Evolutionary conservation across 768 basidiomycete species (phyloP).

Genomic region (Tylopilus sp.): DNA sequence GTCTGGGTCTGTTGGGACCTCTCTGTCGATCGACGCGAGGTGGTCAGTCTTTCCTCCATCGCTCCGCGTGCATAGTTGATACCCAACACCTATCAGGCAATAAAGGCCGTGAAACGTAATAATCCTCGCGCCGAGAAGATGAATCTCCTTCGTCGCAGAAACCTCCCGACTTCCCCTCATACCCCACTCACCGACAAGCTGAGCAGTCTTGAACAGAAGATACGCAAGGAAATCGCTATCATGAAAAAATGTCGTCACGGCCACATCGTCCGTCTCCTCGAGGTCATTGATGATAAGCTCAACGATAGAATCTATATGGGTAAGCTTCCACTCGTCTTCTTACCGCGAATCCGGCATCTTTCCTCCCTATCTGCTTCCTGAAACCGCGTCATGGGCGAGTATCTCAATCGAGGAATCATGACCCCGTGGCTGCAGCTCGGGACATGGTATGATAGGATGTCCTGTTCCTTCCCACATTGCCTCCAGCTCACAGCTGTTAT

Average conservation of each 20-base stretch:
- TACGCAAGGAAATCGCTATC: constrained; percentile 92
- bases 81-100: constrained; percentile 49
- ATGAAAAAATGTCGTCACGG: constrained; percentile 96
- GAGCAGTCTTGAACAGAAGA: constrained; percentile 75
- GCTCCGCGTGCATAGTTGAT: constrained; percentile 2
- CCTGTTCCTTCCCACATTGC: constrained; percentile 5
- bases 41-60: constrained; percentile 33
- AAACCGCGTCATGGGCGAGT: constrained; percentile 26
- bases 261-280: constrained; percentile 83
- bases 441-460: constrained; percentile 30
- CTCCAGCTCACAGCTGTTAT: constrained; percentile 19
- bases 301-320: constrained; percentile 91
- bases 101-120: constrained; percentile 73
- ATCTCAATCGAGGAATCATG: constrained; percentile 30
- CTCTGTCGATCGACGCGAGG: constrained; percentile 44
- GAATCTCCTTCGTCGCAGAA: constrained; percentile 47
- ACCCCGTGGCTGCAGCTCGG: constrained; percentile 31
- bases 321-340: constrained; percentile 41
- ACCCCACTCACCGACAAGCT: constrained; percentile 64
- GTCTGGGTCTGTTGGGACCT: constrained; percentile 72
- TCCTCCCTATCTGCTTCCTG: constrained; percentile 21
- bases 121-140: constrained; percentile 69
- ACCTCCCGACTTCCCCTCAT: constrained; percentile 42
- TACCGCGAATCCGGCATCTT: constrained; percentile 13
- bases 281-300: constrained; percentile 92